Evolutionary conservation across 2,329 filamentous ascomycete species (phyloP).

Genomic region (Fusarium piperis): DNA sequence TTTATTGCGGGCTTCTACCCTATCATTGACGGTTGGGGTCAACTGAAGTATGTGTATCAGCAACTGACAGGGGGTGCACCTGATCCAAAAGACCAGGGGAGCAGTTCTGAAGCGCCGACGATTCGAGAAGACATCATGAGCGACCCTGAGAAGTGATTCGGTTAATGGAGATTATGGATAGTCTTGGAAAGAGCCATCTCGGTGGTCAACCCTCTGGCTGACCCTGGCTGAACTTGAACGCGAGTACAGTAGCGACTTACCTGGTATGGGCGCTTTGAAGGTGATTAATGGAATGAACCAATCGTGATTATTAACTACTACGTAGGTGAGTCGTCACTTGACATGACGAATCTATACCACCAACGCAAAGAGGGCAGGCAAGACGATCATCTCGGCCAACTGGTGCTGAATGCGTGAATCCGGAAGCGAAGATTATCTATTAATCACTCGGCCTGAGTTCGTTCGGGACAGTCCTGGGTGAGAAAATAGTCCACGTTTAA

Average conservation of each 20-base stretch:
- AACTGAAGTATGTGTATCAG: slow-evolving; percentile 19
- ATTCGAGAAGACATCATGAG: background rate
- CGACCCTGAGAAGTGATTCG: background rate
- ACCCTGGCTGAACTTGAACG: no score
- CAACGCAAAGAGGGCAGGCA: no score
- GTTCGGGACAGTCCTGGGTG: no score
- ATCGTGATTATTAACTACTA: no score
- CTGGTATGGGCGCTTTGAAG: no score
- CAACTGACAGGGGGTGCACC: background rate
- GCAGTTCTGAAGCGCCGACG: background rate
- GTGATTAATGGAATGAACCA: no score
- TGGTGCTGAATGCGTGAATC: background rate
- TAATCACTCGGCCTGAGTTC: background rate
- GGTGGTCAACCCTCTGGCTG: no score
- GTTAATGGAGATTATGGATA: background rate
- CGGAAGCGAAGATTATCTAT: background rate
- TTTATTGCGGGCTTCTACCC: slow-evolving; percentile 60
- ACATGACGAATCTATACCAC: no score
- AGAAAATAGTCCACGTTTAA: background rate
- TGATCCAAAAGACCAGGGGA: background rate
- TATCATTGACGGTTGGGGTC: slow-evolving; percentile 55
- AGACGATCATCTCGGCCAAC: no score
- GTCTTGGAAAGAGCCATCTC: background rate
- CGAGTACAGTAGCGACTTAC: no score
- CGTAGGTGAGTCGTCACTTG: no score